Conservation (phyloP, 257 asterid species). For the Solanum verrucosum region DNA sequence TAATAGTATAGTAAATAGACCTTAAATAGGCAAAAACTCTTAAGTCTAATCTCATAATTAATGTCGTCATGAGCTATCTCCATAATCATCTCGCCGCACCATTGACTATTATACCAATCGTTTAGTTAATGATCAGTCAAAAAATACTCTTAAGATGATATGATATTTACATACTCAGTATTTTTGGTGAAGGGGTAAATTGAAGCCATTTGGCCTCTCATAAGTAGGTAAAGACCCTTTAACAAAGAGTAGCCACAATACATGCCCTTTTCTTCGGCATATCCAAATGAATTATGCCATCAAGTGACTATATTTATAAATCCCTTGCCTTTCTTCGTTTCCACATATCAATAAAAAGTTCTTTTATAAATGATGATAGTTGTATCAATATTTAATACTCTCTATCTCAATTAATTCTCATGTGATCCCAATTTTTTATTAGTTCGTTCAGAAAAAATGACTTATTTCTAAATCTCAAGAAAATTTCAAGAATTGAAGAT, state of each 20-base stretch:
- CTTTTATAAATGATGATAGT: background rate
- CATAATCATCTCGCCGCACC: background rate
- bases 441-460: too few species aligned
- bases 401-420: too few species aligned
- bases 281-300: too few species aligned
- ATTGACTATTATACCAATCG: background rate
- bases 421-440: too few species aligned
- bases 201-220: background rate
- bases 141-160: too few species aligned
- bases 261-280: background rate
- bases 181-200: background rate
- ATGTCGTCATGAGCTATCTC: background rate
- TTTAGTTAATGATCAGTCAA: too few species aligned
- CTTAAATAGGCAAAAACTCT: background rate
- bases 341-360: background rate
- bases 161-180: background rate
- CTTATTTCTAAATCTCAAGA: too few species aligned
- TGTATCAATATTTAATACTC: too few species aligned
- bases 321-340: too few species aligned
- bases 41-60: background rate
- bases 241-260: background rate
- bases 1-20: too few species aligned
- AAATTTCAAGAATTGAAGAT: too few species aligned
- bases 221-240: background rate
- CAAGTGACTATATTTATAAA: too few species aligned